Evolutionary conservation across 345 rosid genomes (phyloP), one percentile per base, ranked within the genome.

Genomic region (Salix dunnii): DNA sequence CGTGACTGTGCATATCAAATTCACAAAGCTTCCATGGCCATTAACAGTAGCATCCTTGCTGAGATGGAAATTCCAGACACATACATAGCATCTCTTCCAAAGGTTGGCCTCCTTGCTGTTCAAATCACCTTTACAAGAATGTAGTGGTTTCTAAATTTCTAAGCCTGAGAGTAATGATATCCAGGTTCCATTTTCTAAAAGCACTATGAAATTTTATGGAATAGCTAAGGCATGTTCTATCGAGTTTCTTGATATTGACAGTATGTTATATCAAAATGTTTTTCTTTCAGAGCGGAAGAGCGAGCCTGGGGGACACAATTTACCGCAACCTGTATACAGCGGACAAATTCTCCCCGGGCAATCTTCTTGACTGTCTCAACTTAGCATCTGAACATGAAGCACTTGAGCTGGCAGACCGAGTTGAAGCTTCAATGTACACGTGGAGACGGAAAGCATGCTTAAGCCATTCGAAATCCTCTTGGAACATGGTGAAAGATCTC

Each of bases 11-110:
- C 95, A 25, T 89, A 84, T 77, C 99, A 96, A 79, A 94, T 94
- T 73, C 97, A 93, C 84, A 96, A 96, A 85, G 99, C 98, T 16
- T 95, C 98, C 64, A 92, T 92, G 94, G 94, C 98, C 28, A 96
- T 96, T 68, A 96, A 96, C 66, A 85, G 91, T 69, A 87, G 87
- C 63, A 86, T 94, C 81, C 94, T 96, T 5, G 81, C 90, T 6
- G 99, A 92, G 81, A 94, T 94, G 93, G 95, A 91, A 72, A 92
- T 96, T 51, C 99, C 99, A 7, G 95, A 88, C 9, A 72, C 97
- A 3, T 96, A 89, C 89, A 82, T 94, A 77, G 85, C 86, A 46
- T 76, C 95, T 73, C 98, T 94, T 84, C 98, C 99, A 4, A 96
- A 90, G 97, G 99, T 95, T 43, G 62, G 79, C 69, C 70, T 40